Base-by-base conservation (phyloP, 2,329 filamentous ascomycete species). In the Venturia oleaginea region DNA sequence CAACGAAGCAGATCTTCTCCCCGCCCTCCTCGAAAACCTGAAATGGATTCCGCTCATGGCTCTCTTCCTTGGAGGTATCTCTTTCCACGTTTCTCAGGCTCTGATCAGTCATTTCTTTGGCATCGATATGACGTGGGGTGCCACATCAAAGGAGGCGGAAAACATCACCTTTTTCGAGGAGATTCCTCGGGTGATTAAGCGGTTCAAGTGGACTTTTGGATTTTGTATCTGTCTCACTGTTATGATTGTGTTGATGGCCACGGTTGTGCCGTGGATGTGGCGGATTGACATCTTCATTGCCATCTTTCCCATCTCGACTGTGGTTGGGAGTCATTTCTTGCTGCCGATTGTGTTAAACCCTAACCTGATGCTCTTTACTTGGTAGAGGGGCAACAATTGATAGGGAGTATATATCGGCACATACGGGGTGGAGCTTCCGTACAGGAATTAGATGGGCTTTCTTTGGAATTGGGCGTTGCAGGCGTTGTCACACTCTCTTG, bases 301-400 rank as follows among this genome's bases (percentile, higher is more conserved):
- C 64, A 84, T 88, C 71, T 85, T 79, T 69, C 85, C 86, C 27
- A 72, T 88, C 30, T 74, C 73, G 27, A 79, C 77, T 46, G 75
- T 84, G 43, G 75, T 86, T 13, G 73, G 79, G 55, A 78, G 77
- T 43, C 84, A 87, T 71, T 83, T 86, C 70, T 72, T 83, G 48
- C 72, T 86, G 65, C 85, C 85, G 11, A 80, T 88, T 60, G 78
- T 79, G 65, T 73, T 87, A 66, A 87, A 87, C 69, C 85, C 85
- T 24, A 83, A 83, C 61, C 71, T 87, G 75, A 87, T 88, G 84
- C 78, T 81, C 71, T 85, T 86, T 70, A 84, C 81, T 55, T 86
- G 80, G 78, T 86, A 78, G 42, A 34, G 54, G 4, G 34, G 34
- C 10, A 5, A 37, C 34, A 10, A 5, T 37, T 37, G 34, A 37